phyloP scores from a whole-genome alignment of 352 stramenopile species.

The Aphanomyces euteiches region DNA sequence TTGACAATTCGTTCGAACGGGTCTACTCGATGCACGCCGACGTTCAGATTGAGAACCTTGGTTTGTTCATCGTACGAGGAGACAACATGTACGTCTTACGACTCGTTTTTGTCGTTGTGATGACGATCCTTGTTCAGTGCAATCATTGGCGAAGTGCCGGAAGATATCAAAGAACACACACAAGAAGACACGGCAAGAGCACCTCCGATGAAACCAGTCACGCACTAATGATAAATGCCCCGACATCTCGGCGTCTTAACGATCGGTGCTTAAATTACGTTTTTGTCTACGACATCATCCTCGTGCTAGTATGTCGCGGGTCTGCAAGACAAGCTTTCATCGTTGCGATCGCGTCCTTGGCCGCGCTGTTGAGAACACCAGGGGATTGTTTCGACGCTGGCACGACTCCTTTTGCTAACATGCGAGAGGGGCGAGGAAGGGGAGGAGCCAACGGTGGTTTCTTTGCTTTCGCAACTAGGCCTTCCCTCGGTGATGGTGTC shows the following conservation, averaged over 20 bases:
- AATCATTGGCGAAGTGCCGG: slow-evolving; percentile 80
- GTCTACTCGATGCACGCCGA: slow-evolving; percentile 88
- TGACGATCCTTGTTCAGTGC: slow-evolving; percentile 42
- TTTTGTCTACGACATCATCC: slow-evolving; percentile 14
- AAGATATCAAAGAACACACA: slow-evolving; percentile 85
- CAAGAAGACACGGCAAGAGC: slow-evolving; percentile 86
- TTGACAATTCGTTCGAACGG: slow-evolving; percentile 92
- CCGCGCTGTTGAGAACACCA: background rate
- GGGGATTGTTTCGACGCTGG: too few relatives aligned
- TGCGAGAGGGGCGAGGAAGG: background rate
- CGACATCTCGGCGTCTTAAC: too few relatives aligned
- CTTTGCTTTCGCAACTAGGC: too few relatives aligned
- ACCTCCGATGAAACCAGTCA: slow-evolving; percentile 86
- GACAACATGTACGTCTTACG: slow-evolving; percentile 85
- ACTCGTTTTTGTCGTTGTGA: background rate
- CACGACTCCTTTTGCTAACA: background rate
- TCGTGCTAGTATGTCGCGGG: background rate
- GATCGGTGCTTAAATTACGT: background rate
- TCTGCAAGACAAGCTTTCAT: slow-evolving; percentile 9
- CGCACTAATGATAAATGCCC: slow-evolving; percentile 75
- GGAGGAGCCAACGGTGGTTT: slow-evolving; percentile 2
- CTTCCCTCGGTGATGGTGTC: too few relatives aligned
- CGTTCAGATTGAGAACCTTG: slow-evolving; percentile 86
- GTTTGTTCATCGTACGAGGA: slow-evolving; percentile 91
- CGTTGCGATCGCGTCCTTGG: background rate